Conservation (phyloP, 2,329 filamentous ascomycete species). For the Cladosporium velox region DNA sequence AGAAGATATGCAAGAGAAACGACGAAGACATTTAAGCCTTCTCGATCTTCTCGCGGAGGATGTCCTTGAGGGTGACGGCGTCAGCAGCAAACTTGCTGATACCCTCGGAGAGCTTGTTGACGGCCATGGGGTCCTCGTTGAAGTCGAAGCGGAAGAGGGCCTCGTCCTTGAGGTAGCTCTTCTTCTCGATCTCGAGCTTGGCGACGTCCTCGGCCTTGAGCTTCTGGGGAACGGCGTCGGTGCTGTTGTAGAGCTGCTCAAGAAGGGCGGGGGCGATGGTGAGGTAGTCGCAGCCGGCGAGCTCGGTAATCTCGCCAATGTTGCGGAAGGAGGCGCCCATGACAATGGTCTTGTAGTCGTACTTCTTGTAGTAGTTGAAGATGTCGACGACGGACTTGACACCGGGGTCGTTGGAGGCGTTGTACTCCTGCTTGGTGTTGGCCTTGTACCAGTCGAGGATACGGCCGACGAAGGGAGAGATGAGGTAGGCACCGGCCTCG, state of each 20-base stretch:
- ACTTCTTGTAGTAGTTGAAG: slow-evolving; percentile 99
- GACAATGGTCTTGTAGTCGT: slow-evolving; percentile 97
- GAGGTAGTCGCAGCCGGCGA: slow-evolving; percentile 97
- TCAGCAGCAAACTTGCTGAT: slow-evolving; percentile 99
- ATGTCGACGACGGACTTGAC: slow-evolving; percentile 91
- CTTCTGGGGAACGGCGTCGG: slow-evolving; percentile 84
- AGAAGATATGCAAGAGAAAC: neutral
- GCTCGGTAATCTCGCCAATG: slow-evolving; percentile 93
- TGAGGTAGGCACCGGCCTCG: slow-evolving; percentile 93
- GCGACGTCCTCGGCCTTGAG: slow-evolving; percentile 70
- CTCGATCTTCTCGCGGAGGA: slow-evolving; percentile 81
- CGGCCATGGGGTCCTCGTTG: slow-evolving; percentile 99
- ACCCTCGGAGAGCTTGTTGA: slow-evolving; percentile 98
- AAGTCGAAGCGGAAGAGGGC: slow-evolving; percentile 94
- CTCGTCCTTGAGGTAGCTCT: slow-evolving; percentile 88
- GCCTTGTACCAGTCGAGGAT: slow-evolving; percentile 99
- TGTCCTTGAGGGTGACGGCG: slow-evolving; percentile 87
- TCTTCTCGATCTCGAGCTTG: slow-evolving; percentile 78
- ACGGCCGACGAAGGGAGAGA: slow-evolving; percentile 98
- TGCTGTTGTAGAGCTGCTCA: slow-evolving; percentile 88
- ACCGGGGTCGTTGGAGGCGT: slow-evolving; percentile 88
- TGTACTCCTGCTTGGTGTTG: slow-evolving; percentile 88
- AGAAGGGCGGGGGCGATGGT: slow-evolving; percentile 96
- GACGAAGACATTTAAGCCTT: slow-evolving; percentile 16
- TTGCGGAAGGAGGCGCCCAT: slow-evolving; percentile 99